Base-by-base conservation (phyloP, 2,329 filamentous ascomycete genomes). In the Verticillium albo-atrum region DNA sequence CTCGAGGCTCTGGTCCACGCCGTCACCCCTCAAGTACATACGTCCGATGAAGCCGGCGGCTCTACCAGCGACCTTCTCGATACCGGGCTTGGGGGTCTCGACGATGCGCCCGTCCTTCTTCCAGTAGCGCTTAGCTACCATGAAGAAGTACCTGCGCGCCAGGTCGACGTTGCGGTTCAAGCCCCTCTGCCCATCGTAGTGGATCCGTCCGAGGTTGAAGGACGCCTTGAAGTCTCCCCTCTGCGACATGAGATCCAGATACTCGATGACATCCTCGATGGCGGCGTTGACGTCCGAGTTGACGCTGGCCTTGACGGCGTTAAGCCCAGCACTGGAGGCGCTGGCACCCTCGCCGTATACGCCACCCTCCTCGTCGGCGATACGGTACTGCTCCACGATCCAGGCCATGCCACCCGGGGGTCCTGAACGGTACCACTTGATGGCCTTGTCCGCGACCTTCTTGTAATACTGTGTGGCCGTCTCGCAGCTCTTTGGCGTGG, bases 281-380 rank as follows among this genome's bases (percentile, higher is more conserved):
- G 91, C 90, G 1, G 92, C 92, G 68, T 96, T 89, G 1, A 89
- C 86, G 69, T 95, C 90, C 3, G 91, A 91, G 64, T 89, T 88
- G 1, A 88, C 83, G 59, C 87, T 86, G 23, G 87, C 85, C 63
- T 88, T 87, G 68, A 89, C 84, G 4, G 92, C 92, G 70, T 96
- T 93, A 59, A 85, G 82, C 4, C 95, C 95, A 0, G 95, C 89
- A 70, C 92, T 97, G 26, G 89, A 89, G 42, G 89, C 91, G 70
- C 94, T 98, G 14, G 95, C 95, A 3, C 95, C 96, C 74, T 97
- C 92, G 54, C 95, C 96, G 71, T 97, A 99, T 6, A 97, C 89
- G 51, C 95, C 95, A 7, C 95, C 96, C 30, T 89, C 80, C 55
- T 97, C 92, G 68, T 99, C 96, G 3, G 92, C 91, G 67, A 97